phyloP scores from a whole-genome alignment of 148 eudicot species.

The Dianthus caryophyllus region DNA sequence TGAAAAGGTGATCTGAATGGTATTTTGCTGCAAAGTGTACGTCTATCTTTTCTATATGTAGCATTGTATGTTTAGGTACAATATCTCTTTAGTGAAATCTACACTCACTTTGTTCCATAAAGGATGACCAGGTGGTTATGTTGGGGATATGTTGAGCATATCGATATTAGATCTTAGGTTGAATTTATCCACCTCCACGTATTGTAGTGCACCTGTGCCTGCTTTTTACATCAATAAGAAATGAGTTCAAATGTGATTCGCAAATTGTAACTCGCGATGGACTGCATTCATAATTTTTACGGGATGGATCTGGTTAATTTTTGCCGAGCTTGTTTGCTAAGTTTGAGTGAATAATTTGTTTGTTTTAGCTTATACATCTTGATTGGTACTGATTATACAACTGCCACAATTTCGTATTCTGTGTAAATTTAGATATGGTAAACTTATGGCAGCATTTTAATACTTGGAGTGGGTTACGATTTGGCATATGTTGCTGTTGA shows the following conservation, averaged over 20 bases:
- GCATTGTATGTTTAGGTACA: not conserved
- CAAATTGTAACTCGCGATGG: not conserved
- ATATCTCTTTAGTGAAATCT: too few species aligned
- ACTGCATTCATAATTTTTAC: not conserved
- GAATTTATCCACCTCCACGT: too few species aligned
- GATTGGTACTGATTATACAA: not conserved
- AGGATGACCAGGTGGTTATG: not conserved
- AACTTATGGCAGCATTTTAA: constrained; percentile 3
- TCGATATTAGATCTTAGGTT: not conserved
- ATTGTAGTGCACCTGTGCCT: too few species aligned
- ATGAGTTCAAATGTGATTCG: not conserved
- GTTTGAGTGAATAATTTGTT: not conserved
- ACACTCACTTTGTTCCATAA: too few species aligned
- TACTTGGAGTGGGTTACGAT: not conserved
- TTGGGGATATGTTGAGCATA: not conserved
- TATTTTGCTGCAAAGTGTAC: not conserved
- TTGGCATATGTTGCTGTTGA: not conserved
- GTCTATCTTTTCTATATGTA: not conserved
- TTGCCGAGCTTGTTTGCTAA: not conserved
- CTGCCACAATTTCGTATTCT: not conserved
- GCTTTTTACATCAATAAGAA: too few species aligned
- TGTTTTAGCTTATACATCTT: not conserved
- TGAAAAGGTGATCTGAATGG: not conserved
- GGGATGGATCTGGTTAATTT: not conserved
- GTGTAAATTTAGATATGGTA: not conserved